These are phyloP conservation scores for Clitocybe nebularis DNA, from an alignment of 1,284 basidiomycete species.

Conservation along the genomic window DNA sequence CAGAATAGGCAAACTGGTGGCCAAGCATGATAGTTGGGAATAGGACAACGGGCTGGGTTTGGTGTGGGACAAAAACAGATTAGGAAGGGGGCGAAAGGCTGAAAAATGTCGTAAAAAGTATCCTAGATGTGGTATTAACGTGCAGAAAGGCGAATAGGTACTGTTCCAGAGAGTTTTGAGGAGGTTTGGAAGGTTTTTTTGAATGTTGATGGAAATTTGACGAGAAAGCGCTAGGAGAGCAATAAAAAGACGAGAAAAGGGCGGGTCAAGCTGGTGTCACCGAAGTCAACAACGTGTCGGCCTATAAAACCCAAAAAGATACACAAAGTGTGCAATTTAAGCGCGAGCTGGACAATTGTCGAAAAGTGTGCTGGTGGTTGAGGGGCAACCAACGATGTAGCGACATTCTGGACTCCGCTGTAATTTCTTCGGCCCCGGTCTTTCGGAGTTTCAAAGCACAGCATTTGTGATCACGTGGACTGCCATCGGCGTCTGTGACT, in stretches of 20 bases:
- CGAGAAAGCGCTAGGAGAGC: conserved; percentile 23
- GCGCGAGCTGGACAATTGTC: conserved; percentile 16
- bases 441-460: background rate
- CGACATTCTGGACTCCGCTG: conserved; percentile 38
- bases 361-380: conserved; percentile 33
- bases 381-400: conserved; percentile 38
- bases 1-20: conserved; percentile 86
- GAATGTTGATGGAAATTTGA: conserved; percentile 22
- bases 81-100: conserved; percentile 12
- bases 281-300: conserved; percentile 18
- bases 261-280: conserved; percentile 20
- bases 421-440: conserved; percentile 31
- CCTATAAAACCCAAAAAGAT: conserved; percentile 17
- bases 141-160: conserved; percentile 12
- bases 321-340: conserved; percentile 20
- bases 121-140: conserved; percentile 20
- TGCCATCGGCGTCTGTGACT: too few relatives aligned
- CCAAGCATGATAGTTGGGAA: conserved; percentile 57
- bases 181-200: conserved; percentile 15
- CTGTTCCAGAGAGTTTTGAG: conserved; percentile 21
- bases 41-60: conserved; percentile 17
- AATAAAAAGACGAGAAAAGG: conserved; percentile 23
- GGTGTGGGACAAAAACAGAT: conserved; percentile 19
- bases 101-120: conserved; percentile 20
- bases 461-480: too few relatives aligned